A percentile compares a stretch with the other conserved stretches of the same genome.
These are phyloP conservation scores for Suillus plorans DNA, from an alignment of 768 basidiomycete genomes.

Conservation along the genomic window DNA sequence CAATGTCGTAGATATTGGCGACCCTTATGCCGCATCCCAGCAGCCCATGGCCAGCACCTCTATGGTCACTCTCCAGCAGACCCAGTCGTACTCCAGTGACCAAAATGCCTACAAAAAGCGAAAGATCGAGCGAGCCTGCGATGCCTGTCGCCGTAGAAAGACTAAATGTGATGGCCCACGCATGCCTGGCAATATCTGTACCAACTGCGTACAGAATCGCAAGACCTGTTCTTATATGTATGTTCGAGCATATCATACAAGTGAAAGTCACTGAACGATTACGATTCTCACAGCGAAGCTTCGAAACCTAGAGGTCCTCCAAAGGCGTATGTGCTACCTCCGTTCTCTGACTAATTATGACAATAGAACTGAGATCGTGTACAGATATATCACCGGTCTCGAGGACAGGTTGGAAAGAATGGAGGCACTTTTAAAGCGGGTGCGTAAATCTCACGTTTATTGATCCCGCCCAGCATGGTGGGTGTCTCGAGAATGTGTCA, in stretches of 20 bases:
- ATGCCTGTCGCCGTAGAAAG: slow-evolving; percentile 57
- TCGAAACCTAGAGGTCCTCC: slow-evolving; percentile 68
- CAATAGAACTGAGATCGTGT: slow-evolving; percentile 3
- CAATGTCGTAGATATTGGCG: slow-evolving; percentile 29
- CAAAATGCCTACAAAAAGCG: slow-evolving; percentile 36
- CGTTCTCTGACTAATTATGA: slow-evolving; percentile 1
- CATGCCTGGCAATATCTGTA: slow-evolving; percentile 50
- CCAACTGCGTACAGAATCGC: slow-evolving; percentile 53
- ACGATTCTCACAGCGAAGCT: slow-evolving; percentile 42
- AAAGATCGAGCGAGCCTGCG: slow-evolving; percentile 57
- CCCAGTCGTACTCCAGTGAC: slow-evolving; percentile 10
- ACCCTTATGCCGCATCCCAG: slow-evolving; percentile 11
- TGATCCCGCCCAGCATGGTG: neutral
- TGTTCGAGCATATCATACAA: slow-evolving; percentile 21
- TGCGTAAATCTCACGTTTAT: slow-evolving; percentile 24
- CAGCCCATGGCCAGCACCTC: slow-evolving; percentile 9
- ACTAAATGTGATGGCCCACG: slow-evolving; percentile 61
- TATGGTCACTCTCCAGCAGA: slow-evolving; percentile 13
- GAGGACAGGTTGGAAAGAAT: slow-evolving; percentile 60
- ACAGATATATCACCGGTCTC: slow-evolving; percentile 55
- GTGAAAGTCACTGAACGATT: slow-evolving; percentile 7
- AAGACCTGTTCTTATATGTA: slow-evolving; percentile 63
- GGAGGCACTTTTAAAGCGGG: slow-evolving; percentile 53
- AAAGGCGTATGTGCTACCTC: slow-evolving; percentile 53
- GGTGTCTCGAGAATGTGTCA: slow-evolving; percentile 1